phyloP scores from a whole-genome alignment of 495 filamentous ascomycete species.

The Hypoxylon intermedium region DNA sequence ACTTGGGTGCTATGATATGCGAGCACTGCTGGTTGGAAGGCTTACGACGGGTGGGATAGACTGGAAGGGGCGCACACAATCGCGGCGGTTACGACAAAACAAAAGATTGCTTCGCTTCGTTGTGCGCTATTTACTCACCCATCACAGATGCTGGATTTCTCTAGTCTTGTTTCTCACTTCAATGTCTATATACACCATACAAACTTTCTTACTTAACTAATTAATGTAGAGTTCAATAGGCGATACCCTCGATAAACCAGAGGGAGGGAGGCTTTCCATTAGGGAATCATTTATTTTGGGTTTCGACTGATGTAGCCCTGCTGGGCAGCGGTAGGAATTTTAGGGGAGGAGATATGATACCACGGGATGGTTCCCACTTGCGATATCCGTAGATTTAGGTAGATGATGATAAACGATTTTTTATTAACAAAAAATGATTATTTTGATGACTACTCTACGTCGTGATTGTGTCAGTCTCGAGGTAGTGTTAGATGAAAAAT shows the following conservation, averaged over 20 bases:
- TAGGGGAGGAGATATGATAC: conserved; percentile 24
- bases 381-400: conserved; percentile 35
- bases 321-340: conserved; percentile 37
- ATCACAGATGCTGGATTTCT: conserved; percentile 10
- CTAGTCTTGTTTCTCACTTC: conserved; percentile 25
- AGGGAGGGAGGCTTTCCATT: conserved; percentile 5
- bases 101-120: conserved; percentile 37
- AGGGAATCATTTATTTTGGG: conserved; percentile 8
- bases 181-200: conserved; percentile 31
- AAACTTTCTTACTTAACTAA: conserved; percentile 21
- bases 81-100: conserved; percentile 30
- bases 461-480: neutral
- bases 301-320: conserved; percentile 22
- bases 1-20: conserved; percentile 30
- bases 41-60: conserved; percentile 38
- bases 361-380: conserved; percentile 35
- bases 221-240: conserved; percentile 36
- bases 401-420: conserved; percentile 36
- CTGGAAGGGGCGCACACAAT: conserved; percentile 23
- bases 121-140: conserved; percentile 25
- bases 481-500: no score
- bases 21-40: conserved; percentile 28
- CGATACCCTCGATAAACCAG: conserved; percentile 33
- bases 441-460: neutral
- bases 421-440: neutral